phyloP scores from a whole-genome alignment of 208 protist genomes.

The Dictyostelium gargantuum region DNA sequence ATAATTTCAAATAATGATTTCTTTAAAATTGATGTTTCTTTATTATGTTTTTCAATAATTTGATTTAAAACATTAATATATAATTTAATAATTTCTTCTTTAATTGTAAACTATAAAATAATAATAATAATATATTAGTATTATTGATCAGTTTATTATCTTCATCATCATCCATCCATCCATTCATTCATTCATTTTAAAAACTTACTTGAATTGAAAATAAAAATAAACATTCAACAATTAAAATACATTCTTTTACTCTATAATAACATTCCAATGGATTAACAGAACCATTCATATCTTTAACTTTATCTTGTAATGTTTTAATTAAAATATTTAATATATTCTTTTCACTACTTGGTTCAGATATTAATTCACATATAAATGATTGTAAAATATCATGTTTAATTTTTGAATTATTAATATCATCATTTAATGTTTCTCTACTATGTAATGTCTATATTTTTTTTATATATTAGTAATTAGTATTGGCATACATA shows the following conservation, averaged over 20 bases:
- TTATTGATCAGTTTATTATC: too few species aligned
- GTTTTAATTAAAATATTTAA: background rate
- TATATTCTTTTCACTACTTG: background rate
- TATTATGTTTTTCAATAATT: background rate
- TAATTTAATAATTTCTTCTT: conserved; percentile 21
- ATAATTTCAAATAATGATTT: background rate
- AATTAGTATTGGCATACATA: background rate
- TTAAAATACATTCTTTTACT: conserved; percentile 23
- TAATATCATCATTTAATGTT: background rate
- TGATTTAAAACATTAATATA: background rate
- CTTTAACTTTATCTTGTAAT: conserved; percentile 15
- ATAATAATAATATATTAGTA: background rate
- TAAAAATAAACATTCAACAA: conserved; percentile 41
- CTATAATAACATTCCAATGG: background rate
- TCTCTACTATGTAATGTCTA: background rate
- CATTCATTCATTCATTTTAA: too few species aligned
- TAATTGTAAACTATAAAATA: background rate
- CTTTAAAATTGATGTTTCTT: background rate
- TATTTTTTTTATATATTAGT: background rate
- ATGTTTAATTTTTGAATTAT: background rate
- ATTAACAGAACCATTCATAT: background rate
- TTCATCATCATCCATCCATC: too few species aligned
- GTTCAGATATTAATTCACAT: conserved; percentile 4
- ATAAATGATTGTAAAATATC: conserved; percentile 30
- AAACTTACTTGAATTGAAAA: conserved; percentile 29